Percentiles rank a stretch among this genome's conserved stretches.
Conservation (phyloP, 805 yeast species). For the Candida namnaoensis region DNA sequence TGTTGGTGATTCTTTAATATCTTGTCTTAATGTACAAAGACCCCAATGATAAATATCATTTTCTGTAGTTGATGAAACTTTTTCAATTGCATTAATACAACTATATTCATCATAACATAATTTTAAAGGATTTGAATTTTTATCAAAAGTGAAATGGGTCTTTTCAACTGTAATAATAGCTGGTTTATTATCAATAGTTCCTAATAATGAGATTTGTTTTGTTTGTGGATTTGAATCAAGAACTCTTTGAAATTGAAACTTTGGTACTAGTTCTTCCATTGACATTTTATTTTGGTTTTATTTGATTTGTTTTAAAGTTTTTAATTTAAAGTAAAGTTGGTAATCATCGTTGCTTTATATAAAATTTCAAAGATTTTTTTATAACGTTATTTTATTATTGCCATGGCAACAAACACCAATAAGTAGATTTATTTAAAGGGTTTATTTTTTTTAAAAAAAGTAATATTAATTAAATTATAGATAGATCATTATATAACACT, state of each 20-base stretch:
- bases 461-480: no score
- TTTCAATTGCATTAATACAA: conserved; percentile 19
- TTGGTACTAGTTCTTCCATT: conserved; percentile 2
- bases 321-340: no score
- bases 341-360: no score
- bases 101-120: conserved; percentile 20
- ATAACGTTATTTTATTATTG: no score
- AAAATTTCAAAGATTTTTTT: no score
- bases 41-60: conserved; percentile 91
- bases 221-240: conserved; percentile 56
- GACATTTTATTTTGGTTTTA: neutral
- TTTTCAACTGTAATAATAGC: conserved; percentile 75
- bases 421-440: no score
- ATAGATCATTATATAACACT: no score
- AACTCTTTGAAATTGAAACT: conserved; percentile 36
- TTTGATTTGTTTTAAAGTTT: no score
- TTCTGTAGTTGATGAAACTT: conserved; percentile 33
- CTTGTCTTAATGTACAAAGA: conserved; percentile 37
- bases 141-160: conserved; percentile 44
- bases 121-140: conserved; percentile 10
- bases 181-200: conserved; percentile 45
- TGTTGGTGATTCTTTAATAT: conserved; percentile 39
- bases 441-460: no score
- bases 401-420: no score
- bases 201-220: conserved; percentile 61